These are phyloP conservation scores for Trichosporon sp. DNA, from an alignment of 1,284 basidiomycete genomes.

Conservation along the genomic window DNA sequence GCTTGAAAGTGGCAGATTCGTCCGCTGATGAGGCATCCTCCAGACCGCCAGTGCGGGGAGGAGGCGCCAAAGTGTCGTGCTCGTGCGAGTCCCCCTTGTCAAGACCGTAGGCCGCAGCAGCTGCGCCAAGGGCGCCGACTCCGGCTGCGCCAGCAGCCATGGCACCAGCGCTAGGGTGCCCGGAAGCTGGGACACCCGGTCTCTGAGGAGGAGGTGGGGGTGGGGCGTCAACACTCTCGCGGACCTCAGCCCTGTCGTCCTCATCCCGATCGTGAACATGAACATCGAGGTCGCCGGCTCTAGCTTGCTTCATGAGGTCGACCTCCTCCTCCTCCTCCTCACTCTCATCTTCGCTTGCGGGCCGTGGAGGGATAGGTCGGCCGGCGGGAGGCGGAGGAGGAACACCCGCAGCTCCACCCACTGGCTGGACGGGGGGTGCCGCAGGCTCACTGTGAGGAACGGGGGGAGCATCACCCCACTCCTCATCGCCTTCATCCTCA, in stretches of 20 bases:
- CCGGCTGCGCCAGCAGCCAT: background rate
- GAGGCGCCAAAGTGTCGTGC: background rate
- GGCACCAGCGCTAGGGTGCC: background rate
- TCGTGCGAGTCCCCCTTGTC: background rate
- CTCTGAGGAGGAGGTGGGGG: slow-evolving; percentile 1
- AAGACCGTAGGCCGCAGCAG: background rate
- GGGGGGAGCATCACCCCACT: slow-evolving; percentile 10
- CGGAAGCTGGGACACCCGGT: slow-evolving; percentile 21
- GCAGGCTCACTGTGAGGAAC: slow-evolving; percentile 1
- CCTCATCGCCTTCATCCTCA: slow-evolving; percentile 29
- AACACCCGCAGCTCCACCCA: background rate
- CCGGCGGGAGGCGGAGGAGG: background rate
- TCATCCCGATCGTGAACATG: slow-evolving; percentile 13
- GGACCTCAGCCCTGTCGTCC: slow-evolving; percentile 15
- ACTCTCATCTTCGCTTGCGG: slow-evolving; percentile 16
- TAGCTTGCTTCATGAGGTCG: slow-evolving; percentile 24
- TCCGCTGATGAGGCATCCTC: background rate
- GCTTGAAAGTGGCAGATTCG: background rate
- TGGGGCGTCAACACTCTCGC: too few species aligned
- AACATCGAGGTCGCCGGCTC: slow-evolving; percentile 17
- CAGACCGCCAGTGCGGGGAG: background rate
- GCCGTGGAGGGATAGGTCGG: background rate
- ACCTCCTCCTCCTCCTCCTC: slow-evolving; percentile 32
- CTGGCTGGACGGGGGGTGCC: background rate
- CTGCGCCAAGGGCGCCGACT: background rate